phyloP scores from a whole-genome alignment of 352 stramenopile genomes.

The Thraustotheca clavata region DNA sequence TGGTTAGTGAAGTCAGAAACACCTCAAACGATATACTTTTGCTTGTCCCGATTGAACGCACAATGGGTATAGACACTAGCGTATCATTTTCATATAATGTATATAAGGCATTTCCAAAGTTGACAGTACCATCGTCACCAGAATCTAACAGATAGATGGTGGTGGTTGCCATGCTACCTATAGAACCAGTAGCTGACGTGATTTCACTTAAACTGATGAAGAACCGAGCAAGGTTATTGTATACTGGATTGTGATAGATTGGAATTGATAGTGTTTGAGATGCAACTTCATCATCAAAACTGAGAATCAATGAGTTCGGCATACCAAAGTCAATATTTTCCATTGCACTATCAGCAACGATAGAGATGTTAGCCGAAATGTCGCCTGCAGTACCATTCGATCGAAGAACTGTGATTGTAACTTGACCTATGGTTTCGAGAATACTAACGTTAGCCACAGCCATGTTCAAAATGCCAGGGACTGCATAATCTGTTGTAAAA shows the following conservation, averaged over 20 bases:
- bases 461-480: slow-evolving; percentile 25
- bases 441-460: slow-evolving; percentile 21
- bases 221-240: not conserved
- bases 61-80: not conserved
- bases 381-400: slow-evolving; percentile 35
- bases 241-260: not conserved
- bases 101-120: not conserved
- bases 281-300: not conserved
- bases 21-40: not conserved
- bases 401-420: slow-evolving; percentile 23
- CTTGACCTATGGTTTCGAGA: slow-evolving; percentile 24
- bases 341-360: not conserved
- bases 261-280: not conserved
- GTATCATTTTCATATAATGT: not conserved
- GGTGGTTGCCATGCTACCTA: not conserved
- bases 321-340: not conserved
- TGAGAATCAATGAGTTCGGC: not conserved
- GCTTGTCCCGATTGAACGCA: not conserved
- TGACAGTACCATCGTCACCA: not conserved
- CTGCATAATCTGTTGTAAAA: not conserved
- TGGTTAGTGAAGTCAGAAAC: not conserved
- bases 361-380: slow-evolving; percentile 22
- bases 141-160: not conserved
- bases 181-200: not conserved
- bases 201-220: not conserved